Evolutionary conservation across 192 early-diverging fungal species (phyloP).

Genomic region (Rhizoclosmatium sp.): DNA sequence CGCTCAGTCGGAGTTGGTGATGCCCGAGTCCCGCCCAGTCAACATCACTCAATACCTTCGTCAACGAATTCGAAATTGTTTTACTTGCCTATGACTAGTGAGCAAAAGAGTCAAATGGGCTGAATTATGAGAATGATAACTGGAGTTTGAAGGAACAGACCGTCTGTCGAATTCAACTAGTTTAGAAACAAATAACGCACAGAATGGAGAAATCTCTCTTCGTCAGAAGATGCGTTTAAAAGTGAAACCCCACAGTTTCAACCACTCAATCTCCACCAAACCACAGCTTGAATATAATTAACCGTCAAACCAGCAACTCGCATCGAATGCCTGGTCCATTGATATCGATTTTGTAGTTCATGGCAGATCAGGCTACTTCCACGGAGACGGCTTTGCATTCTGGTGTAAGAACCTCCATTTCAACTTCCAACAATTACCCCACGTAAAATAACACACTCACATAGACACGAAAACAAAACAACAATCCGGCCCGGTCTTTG

Average conservation of each 20-base stretch:
- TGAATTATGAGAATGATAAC: not conserved
- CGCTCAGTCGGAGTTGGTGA: not conserved
- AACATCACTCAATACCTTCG: not conserved
- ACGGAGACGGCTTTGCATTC: constrained; percentile 96
- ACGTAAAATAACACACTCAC: no score
- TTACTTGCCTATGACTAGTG: no score
- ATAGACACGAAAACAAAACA: not conserved
- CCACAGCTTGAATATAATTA: not conserved
- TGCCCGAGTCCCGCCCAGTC: no score
- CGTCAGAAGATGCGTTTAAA: no score
- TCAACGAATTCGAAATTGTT: not conserved
- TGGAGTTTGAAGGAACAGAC: not conserved
- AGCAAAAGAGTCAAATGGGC: no score
- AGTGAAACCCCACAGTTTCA: not conserved
- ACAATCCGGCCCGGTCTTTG: constrained; percentile 87
- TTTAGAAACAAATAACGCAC: not conserved
- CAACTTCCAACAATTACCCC: no score
- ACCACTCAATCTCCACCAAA: not conserved
- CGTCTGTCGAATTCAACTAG: not conserved
- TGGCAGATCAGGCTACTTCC: constrained; percentile 74
- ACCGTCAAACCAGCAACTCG: constrained; percentile 64
- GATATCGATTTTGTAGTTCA: constrained; percentile 93
- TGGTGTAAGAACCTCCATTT: constrained; percentile 66
- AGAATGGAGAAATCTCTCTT: not conserved
- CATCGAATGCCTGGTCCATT: constrained; percentile 72